These are phyloP conservation scores for Grigorovia yakushimaensis DNA, from an alignment of 805 yeast genomes.

Conservation along the genomic window DNA sequence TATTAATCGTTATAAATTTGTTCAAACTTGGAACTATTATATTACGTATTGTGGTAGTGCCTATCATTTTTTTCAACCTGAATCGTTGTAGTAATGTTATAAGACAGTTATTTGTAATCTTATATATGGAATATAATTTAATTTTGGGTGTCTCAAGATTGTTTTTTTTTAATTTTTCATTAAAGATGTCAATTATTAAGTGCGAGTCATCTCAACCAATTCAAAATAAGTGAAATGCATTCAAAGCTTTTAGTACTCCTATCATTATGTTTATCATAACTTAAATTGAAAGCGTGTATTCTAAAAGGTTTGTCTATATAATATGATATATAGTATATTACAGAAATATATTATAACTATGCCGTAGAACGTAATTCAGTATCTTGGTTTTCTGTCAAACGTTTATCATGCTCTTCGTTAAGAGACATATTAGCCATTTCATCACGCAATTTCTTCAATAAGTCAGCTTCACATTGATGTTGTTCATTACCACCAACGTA, in stretches of 20 bases:
- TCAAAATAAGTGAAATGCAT: no score
- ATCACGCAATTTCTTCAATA: slow-evolving; percentile 10
- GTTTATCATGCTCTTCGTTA: slow-evolving; percentile 2
- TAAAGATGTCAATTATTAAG: background rate
- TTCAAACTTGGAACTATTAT: background rate
- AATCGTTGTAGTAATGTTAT: no score
- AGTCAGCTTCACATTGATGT: slow-evolving; percentile 6
- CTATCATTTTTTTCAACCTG: no score
- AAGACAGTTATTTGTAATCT: no score
- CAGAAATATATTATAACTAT: no score
- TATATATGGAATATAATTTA: background rate
- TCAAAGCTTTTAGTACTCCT: no score
- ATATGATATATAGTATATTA: no score
- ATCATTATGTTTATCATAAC: no score
- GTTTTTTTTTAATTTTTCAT: background rate
- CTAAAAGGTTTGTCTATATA: no score
- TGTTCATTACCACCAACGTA: slow-evolving; percentile 4
- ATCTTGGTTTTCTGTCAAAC: slow-evolving; percentile 4
- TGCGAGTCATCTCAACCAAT: no score
- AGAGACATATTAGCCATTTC: slow-evolving; percentile 9
- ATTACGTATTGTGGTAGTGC: background rate
- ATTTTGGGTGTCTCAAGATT: background rate
- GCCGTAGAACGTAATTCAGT: background rate
- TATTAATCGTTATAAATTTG: background rate
- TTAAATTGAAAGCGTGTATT: no score